phyloP scores from a whole-genome alignment of 73 alveolate genomes.

The Paramecium sexaurelia region DNA sequence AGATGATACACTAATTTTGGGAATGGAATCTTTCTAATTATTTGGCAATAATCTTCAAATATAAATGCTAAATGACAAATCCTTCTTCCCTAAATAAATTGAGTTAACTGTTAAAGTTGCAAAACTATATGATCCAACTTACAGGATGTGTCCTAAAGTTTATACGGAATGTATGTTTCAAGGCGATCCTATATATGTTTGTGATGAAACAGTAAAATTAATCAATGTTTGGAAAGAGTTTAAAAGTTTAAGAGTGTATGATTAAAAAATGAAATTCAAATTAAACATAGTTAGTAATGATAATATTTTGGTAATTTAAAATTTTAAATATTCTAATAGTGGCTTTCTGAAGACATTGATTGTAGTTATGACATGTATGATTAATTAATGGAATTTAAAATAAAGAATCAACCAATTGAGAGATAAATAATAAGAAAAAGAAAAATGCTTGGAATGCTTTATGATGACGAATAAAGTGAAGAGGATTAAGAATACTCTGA shows the following conservation, averaged over 20 bases:
- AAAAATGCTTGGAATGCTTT: conserved; percentile 16
- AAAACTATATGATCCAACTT: conserved; percentile 35
- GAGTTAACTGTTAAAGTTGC: conserved; percentile 11
- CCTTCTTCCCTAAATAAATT: conserved; percentile 39
- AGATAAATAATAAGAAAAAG: neutral
- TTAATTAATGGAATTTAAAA: conserved; percentile 52
- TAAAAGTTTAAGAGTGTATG: conserved; percentile 7
- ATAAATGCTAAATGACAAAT: neutral
- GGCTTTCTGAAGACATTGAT: conserved; percentile 44
- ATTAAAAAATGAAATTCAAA: conserved; percentile 40
- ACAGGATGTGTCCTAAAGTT: conserved; percentile 21
- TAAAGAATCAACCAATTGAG: neutral
- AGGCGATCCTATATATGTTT: conserved; percentile 49
- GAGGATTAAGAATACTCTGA: conserved; percentile 15
- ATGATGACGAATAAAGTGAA: neutral
- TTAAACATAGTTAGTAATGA: conserved; percentile 4
- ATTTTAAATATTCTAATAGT: neutral
- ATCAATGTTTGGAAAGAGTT: conserved; percentile 45
- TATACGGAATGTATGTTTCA: conserved; percentile 21
- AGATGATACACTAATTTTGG: conserved; percentile 35
- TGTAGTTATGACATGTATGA: conserved; percentile 61
- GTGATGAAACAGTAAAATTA: conserved; percentile 39
- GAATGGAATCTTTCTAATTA: neutral
- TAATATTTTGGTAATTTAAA: neutral
- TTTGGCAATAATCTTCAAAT: neutral